Evolutionary conservation across 2,329 filamentous ascomycete genomes (phyloP).

Genomic region (Amylocarpus encephaloides): DNA sequence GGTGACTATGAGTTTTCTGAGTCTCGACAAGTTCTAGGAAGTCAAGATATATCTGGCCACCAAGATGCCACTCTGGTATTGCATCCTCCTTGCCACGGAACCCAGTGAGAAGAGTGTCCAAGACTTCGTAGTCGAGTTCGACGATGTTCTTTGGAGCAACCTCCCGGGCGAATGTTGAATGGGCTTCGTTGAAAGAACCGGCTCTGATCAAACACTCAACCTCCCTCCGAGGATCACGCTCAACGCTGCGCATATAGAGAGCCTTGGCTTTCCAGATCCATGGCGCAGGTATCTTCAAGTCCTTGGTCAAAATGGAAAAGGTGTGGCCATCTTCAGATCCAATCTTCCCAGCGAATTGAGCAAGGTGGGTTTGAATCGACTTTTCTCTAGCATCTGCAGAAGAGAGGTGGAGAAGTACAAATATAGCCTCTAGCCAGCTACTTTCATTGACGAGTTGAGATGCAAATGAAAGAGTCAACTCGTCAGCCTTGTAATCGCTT

Average conservation of each 20-base stretch:
- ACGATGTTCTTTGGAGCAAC: slow-evolving; percentile 81
- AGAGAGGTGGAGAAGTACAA: slow-evolving; percentile 72
- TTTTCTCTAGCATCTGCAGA: slow-evolving; percentile 55
- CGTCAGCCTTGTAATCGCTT: slow-evolving; percentile 52
- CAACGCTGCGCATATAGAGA: slow-evolving; percentile 68
- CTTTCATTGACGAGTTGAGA: slow-evolving; percentile 56
- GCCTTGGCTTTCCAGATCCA: slow-evolving; percentile 91
- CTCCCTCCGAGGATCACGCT: slow-evolving; percentile 62
- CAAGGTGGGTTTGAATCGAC: slow-evolving; percentile 66
- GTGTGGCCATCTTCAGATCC: slow-evolving; percentile 49
- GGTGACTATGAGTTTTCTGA: slow-evolving; percentile 35
- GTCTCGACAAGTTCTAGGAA: slow-evolving; percentile 49
- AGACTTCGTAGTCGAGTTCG: slow-evolving; percentile 66
- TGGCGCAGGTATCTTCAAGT: slow-evolving; percentile 62
- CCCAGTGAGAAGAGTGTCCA: slow-evolving; percentile 63
- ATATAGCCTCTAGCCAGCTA: slow-evolving; percentile 65
- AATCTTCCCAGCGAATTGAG: slow-evolving; percentile 63
- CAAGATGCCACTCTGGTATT: slow-evolving; percentile 69
- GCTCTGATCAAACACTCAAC: slow-evolving; percentile 77
- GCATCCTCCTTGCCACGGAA: slow-evolving; percentile 58
- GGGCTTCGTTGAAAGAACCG: slow-evolving; percentile 70
- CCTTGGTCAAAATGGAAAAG: slow-evolving; percentile 54
- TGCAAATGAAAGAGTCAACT: slow-evolving; percentile 59
- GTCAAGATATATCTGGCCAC: slow-evolving; percentile 70
- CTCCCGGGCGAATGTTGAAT: slow-evolving; percentile 70